Conservation (phyloP, 1,284 basidiomycete species). For the Heterobasidion parviporum region DNA sequence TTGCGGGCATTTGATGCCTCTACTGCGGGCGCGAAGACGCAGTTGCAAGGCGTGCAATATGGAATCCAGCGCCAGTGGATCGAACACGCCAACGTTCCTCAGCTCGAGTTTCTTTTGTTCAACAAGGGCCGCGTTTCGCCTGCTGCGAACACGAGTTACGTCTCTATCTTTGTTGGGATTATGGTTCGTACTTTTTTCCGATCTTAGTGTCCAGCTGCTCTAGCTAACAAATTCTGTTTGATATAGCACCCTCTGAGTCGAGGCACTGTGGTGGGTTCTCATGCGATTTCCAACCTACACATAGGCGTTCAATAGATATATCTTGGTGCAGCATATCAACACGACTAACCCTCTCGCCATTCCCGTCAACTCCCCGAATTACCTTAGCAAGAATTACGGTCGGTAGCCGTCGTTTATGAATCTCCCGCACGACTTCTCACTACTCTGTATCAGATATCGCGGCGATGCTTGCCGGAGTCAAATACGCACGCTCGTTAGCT, state of each 20-base stretch:
- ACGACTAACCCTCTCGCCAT: constrained; percentile 1
- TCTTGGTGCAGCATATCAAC: constrained; percentile 1
- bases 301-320: neutral
- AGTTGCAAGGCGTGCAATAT: constrained; percentile 1
- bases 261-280: constrained; percentile 3
- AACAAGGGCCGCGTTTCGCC: constrained; percentile 1
- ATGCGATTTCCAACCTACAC: neutral
- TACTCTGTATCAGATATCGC: too few species aligned
- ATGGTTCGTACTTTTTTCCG: neutral
- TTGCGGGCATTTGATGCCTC: neutral
- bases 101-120: constrained; percentile 3
- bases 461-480: too few species aligned
- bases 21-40: neutral
- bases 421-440: too few species aligned
- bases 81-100: neutral
- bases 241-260: constrained; percentile 5
- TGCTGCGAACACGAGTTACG: neutral
- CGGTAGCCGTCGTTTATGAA: neutral
- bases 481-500: too few species aligned
- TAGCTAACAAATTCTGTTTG: neutral
- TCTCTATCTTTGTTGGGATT: constrained; percentile 1
- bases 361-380: constrained; percentile 3
- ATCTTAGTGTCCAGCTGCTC: neutral
- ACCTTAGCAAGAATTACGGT: constrained; percentile 4
- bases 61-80: constrained; percentile 5